These are phyloP conservation scores for Jatropha multifida DNA, from an alignment of 441 rosid species.

Conservation along the genomic window DNA sequence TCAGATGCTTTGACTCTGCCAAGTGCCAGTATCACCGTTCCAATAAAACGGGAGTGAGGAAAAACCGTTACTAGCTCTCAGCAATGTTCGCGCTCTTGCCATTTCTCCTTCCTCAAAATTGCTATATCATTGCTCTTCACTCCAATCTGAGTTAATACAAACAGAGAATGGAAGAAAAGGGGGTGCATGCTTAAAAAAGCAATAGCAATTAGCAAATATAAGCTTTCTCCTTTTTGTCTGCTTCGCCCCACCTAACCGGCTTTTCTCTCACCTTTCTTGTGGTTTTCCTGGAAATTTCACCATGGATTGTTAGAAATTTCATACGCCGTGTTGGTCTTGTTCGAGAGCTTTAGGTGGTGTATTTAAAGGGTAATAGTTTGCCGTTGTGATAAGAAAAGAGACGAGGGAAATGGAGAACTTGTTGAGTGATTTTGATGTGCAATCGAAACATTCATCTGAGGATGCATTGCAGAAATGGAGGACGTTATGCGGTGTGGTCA, in stretches of 20 bases:
- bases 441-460: conserved; percentile 59
- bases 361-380: background rate
- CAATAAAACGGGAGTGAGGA: conserved; percentile 14
- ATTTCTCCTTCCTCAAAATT: conserved; percentile 3
- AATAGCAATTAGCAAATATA: background rate
- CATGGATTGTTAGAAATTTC: background rate
- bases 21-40: background rate
- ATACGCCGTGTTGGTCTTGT: background rate
- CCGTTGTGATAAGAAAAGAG: background rate
- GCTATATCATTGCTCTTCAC: conserved; percentile 8
- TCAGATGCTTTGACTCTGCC: conserved; percentile 14
- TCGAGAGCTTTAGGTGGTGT: background rate
- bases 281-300: background rate
- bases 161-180: background rate
- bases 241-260: background rate
- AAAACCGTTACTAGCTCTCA: background rate
- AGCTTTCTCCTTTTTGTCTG: background rate
- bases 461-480: conserved; percentile 71
- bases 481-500: conserved; percentile 54
- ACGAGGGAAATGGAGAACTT: conserved; percentile 55
- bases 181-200: background rate
- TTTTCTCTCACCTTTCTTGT: background rate
- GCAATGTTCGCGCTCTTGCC: conserved; percentile 8
- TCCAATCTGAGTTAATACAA: background rate
- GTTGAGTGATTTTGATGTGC: conserved; percentile 54